Base-by-base conservation (phyloP, 805 yeast genomes). In the Lipomyces kockii region DNA sequence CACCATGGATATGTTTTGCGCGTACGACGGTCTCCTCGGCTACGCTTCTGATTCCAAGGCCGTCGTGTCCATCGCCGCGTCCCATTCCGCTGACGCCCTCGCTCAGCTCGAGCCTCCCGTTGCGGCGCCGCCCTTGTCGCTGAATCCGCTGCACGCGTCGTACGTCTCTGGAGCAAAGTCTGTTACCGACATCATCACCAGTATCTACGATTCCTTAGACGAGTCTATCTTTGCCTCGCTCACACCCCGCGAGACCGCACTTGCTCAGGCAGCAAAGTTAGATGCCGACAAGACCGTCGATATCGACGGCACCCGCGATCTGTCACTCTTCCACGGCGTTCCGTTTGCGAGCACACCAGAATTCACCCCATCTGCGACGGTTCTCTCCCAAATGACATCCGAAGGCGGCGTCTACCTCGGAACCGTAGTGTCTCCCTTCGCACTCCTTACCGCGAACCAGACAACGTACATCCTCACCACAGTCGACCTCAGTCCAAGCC, bases 11-110 rank as follows among this genome's bases (percentile, higher is more conserved):
- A 65, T 68, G 65, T 74, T 69, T 58, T 65, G 71, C 59, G 76
- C 76, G 2, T 74, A 73, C 58, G 76, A 74, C 53, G 76, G 76
- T 20, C 71, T 74, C 9, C 69, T 74, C 35, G 76, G 76, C 20
- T 74, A 73, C 58, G 57, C 72, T 2, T 69, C 74, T 8, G 60
- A 20, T 22, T 66, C 68, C n/a, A 64, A 43, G 17, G 70, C 59
- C 17, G 43, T 69, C 17, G 53, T 54, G 29, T 61, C 60, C 5
- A 58, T 64, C 32, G 72, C 72, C 6, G 65, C 34, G 3, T 25
- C 54, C 11, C 62, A 64, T 6, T 58, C 54, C 25, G 60, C 68
- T 1, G 63, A 46, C n/a, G 37, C 43, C 5, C 58, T 65, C 11
- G 70, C 66, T 22, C 39, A 43, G 32, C 14, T 20, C 17, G 65